phyloP scores from a whole-genome alignment of 2,329 filamentous ascomycete genomes.

The Capronia americana region DNA sequence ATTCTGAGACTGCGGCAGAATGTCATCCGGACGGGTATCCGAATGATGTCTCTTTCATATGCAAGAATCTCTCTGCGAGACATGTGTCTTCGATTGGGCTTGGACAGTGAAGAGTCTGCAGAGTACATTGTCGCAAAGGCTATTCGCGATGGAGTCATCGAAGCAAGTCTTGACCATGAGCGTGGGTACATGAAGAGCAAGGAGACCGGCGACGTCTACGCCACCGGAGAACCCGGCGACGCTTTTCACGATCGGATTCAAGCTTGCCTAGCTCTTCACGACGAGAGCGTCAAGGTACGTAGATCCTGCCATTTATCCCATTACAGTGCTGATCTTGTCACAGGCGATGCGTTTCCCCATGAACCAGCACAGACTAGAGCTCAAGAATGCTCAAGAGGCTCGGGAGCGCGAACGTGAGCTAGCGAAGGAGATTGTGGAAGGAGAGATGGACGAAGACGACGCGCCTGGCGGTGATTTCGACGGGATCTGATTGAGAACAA shows the following conservation, averaged over 20 bases:
- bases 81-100: conserved; percentile 91
- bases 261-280: conserved; percentile 88
- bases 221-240: conserved; percentile 92
- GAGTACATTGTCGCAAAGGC: conserved; percentile 99
- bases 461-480: conserved; percentile 89
- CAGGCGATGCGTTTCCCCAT: conserved; percentile 98
- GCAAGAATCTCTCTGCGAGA: conserved; percentile 95
- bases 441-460: conserved; percentile 95
- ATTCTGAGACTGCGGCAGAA: conserved; percentile 95
- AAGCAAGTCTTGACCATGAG: conserved; percentile 92
- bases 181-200: conserved; percentile 98
- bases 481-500: conserved; percentile 71
- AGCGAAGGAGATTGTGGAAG: conserved; percentile 98
- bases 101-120: conserved; percentile 94
- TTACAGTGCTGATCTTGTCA: conserved; percentile 41
- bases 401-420: conserved; percentile 93
- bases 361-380: conserved; percentile 96
- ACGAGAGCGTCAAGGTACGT: conserved; percentile 94
- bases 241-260: conserved; percentile 96
- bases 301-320: not conserved
- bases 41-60: conserved; percentile 98
- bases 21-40: conserved; percentile 98
- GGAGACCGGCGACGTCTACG: conserved; percentile 93
- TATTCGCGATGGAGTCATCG: conserved; percentile 95
- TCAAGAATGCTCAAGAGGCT: conserved; percentile 99